These are phyloP conservation scores for Groenewaldozyma sp. DNA, from an alignment of 1,139 yeast species.

Conservation along the genomic window DNA sequence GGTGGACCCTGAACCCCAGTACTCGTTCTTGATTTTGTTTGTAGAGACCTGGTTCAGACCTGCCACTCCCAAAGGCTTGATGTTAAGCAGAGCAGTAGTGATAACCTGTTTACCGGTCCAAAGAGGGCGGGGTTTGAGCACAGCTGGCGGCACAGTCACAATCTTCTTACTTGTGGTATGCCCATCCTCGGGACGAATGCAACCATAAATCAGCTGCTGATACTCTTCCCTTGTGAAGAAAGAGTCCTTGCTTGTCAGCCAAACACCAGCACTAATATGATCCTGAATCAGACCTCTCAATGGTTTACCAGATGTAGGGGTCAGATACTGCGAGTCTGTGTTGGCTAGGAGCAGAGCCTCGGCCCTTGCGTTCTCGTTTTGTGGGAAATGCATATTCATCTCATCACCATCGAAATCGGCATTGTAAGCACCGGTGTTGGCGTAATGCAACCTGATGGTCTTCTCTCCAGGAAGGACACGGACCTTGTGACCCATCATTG, in stretches of 20 bases:
- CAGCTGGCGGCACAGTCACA: constrained; percentile 80
- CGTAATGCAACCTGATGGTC: constrained; percentile 92
- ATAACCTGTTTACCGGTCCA: constrained; percentile 99
- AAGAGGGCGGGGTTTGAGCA: constrained; percentile 74
- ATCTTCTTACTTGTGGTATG: constrained; percentile 70
- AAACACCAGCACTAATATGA: constrained; percentile 97
- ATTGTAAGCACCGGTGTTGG: constrained; percentile 97
- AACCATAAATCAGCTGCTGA: constrained; percentile 89
- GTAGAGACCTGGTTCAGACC: constrained; percentile 78
- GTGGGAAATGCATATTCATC: constrained; percentile 99
- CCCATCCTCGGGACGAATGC: constrained; percentile 97
- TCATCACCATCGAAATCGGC: constrained; percentile 99
- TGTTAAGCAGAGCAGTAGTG: constrained; percentile 73
- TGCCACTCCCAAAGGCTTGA: constrained; percentile 78
- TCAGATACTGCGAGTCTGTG: constrained; percentile 92
- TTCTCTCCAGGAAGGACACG: constrained; percentile 96
- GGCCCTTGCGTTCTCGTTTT: constrained; percentile 93
- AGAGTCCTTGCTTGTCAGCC: constrained; percentile 89
- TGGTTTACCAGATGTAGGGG: constrained; percentile 98
- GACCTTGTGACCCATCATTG: constrained; percentile 99
- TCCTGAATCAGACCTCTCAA: constrained; percentile 98
- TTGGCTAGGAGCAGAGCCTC: constrained; percentile 93
- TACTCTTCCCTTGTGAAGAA: constrained; percentile 86
- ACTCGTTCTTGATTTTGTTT: constrained; percentile 87
- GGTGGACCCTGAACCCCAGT: constrained; percentile 79